Conservation (phyloP, 1,284 basidiomycete genomes). For the Ganoderma multipileum region DNA sequence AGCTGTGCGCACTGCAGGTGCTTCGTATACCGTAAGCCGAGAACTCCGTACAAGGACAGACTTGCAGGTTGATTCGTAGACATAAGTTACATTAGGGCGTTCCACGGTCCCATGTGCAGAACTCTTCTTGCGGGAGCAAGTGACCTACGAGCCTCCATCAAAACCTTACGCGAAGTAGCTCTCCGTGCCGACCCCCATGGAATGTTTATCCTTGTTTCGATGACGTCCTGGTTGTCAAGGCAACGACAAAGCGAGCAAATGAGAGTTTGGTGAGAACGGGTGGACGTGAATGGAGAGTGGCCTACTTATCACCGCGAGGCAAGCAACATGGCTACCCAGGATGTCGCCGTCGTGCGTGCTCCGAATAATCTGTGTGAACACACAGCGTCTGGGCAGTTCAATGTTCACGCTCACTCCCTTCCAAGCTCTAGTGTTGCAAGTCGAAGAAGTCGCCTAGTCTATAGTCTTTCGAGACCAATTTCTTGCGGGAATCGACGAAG, state of each 20-base stretch:
- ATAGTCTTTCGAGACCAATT: too few relatives aligned
- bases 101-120: neutral
- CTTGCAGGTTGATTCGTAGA: too few relatives aligned
- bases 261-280: neutral
- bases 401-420: neutral
- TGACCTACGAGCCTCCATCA: neutral
- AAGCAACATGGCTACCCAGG: slow-evolving; percentile 91
- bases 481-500: too few relatives aligned
- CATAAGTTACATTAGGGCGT: too few relatives aligned
- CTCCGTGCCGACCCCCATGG: slow-evolving; percentile 64
- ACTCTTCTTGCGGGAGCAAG: neutral
- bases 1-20: neutral
- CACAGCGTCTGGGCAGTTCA: neutral
- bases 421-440: too few relatives aligned
- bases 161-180: slow-evolving; percentile 37
- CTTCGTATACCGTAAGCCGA: neutral
- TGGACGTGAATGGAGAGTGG: slow-evolving; percentile 11
- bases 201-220: slow-evolving; percentile 76
- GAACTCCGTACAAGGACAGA: neutral
- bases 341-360: slow-evolving; percentile 75
- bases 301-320: slow-evolving; percentile 70
- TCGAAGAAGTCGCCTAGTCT: too few relatives aligned
- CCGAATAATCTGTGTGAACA: slow-evolving; percentile 59
- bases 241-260: neutral
- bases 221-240: slow-evolving; percentile 62